Base-by-base conservation (phyloP, 2,329 filamentous ascomycete species). In the Aspergillus pseudoglaucus region DNA sequence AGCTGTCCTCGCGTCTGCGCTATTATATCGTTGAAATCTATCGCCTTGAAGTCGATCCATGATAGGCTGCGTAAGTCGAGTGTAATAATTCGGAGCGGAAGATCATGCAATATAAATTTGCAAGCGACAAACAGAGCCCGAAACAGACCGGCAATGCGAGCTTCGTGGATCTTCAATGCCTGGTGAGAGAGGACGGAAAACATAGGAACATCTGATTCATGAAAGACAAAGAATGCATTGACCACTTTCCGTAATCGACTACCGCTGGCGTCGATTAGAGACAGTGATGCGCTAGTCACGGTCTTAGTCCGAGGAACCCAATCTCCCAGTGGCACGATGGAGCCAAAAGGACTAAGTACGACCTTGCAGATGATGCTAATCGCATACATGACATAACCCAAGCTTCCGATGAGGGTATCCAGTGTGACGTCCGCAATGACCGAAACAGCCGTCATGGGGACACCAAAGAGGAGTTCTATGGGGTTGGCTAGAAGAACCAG, bases 401-500 rank as follows among this genome's bases (percentile, higher is more conserved):
- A 71, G 27, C 81, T 60, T 35, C 87, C 78, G n/a, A 93, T 76
- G 3, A 78, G 77, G 4, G 81, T 70, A 62, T 97, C 91, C 52
- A 95, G 85, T 25, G 90, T 67, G 40, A 95, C 76, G 59, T 90
- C 90, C n/a, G 87, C 86, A 37, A 84, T 65, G 47, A 82, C 80
- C 39, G 90, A 87, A 8, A 90, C 63, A 37, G 90, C 76, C 42
- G 82, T 82, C 18, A 95, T 72, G 3, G 91, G 83, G 12, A 89
- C 79, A 64, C 81, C 82, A 52, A 86, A 62, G 44, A 82, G 64
- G 25, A 83, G 72, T n/a, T 77, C 73, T 33, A 88, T 72, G 2
- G 91, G 91, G 55, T 90, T 89, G 10, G 87, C 88, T 20, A 91
- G 65, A 44, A 90, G 75, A 63, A 91, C 84, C 39, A 97, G 76